These are phyloP conservation scores for Yamadazyma trypodendri DNA, from an alignment of 1,139 yeast genomes.

Conservation along the genomic window DNA sequence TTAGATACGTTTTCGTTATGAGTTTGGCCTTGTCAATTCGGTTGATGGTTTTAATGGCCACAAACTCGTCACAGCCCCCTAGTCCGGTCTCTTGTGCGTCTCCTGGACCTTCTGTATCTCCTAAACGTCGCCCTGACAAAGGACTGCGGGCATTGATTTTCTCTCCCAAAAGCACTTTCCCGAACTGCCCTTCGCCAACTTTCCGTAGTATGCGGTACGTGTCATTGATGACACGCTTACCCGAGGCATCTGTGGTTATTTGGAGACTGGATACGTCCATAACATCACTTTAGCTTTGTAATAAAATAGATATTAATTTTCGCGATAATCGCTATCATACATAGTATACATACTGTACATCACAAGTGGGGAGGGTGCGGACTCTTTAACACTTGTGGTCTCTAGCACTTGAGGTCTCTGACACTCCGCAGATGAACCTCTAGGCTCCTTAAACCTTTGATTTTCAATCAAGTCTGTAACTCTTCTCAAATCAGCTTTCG, in stretches of 20 bases:
- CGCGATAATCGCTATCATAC: neutral
- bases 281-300: neutral
- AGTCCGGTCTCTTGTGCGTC: no score
- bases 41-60: slow-evolving; percentile 49
- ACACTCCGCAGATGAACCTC: no score
- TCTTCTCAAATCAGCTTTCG: no score
- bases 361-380: no score
- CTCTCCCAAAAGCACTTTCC: slow-evolving; percentile 41
- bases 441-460: no score
- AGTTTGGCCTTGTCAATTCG: slow-evolving; percentile 40
- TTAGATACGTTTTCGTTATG: slow-evolving; percentile 40
- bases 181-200: slow-evolving; percentile 48
- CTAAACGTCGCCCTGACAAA: no score
- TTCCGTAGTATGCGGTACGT: slow-evolving; percentile 35
- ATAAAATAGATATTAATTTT: neutral
- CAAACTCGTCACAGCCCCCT: slow-evolving; percentile 16
- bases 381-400: no score
- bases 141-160: neutral
- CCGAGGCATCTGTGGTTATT: slow-evolving; percentile 30
- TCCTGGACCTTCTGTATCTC: no score
- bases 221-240: slow-evolving; percentile 36
- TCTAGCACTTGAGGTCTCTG: no score
- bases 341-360: neutral
- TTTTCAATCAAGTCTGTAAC: no score
- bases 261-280: slow-evolving; percentile 30